phyloP scores from a whole-genome alignment of 169 alveolate genomes.

The Sarcocystis neurona region DNA sequence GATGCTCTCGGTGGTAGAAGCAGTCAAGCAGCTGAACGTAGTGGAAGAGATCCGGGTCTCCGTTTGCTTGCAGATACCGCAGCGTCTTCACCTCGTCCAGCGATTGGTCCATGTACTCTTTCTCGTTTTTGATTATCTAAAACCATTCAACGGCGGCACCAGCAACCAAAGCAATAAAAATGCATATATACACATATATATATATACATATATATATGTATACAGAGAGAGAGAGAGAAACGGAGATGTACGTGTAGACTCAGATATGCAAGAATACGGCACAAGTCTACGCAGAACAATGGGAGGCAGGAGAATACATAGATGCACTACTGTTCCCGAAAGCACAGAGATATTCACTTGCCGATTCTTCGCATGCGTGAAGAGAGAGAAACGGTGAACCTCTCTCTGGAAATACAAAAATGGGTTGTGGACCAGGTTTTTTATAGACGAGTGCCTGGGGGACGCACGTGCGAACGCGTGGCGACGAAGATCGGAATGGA shows the following conservation, averaged over 20 bases:
- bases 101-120: conserved; percentile 90
- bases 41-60: conserved; percentile 81
- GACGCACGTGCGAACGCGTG: too few relatives aligned
- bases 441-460: too few relatives aligned
- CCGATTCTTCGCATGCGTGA: neutral
- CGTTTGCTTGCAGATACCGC: conserved; percentile 81
- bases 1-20: conserved; percentile 92
- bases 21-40: conserved; percentile 83
- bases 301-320: neutral
- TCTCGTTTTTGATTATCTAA: conserved; percentile 92
- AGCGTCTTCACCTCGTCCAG: conserved; percentile 89
- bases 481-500: too few relatives aligned
- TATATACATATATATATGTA: neutral
- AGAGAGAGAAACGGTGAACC: neutral
- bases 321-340: neutral
- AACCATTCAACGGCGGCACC: conserved; percentile 77
- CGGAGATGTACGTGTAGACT: neutral
- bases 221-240: neutral
- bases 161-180: neutral
- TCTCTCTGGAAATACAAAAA: neutral
- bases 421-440: too few relatives aligned
- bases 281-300: neutral
- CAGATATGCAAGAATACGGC: neutral
- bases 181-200: neutral
- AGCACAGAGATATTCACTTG: neutral